phyloP scores from a whole-genome alignment of 2,329 filamentous ascomycete species.

The Purpureocillium takamizusanense region DNA sequence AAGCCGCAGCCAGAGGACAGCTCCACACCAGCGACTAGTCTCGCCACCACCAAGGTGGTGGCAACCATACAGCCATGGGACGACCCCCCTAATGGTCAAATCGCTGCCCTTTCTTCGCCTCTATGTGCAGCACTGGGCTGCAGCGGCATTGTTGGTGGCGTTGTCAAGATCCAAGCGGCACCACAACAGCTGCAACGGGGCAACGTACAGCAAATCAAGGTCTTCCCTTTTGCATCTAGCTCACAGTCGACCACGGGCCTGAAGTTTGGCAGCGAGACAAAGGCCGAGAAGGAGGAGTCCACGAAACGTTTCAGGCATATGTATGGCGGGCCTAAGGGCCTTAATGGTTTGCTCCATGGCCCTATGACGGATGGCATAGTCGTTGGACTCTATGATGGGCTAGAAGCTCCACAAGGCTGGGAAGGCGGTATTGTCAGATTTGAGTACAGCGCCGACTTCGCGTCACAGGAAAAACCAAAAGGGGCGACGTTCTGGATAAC shows the following conservation, averaged over 20 bases:
- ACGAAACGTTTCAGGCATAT: conserved; percentile 62
- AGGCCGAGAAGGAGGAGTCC: conserved; percentile 71
- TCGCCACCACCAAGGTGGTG: conserved; percentile 51
- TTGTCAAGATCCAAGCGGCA: conserved; percentile 81
- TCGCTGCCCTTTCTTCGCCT: conserved; percentile 67
- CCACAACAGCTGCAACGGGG: conserved; percentile 60
- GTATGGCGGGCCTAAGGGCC: conserved; percentile 49
- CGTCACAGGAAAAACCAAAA: conserved; percentile 31
- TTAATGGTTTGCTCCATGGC: conserved; percentile 63
- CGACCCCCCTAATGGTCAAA: conserved; percentile 74
- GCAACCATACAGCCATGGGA: conserved; percentile 73
- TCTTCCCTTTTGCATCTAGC: conserved; percentile 67
- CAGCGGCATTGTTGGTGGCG: conserved; percentile 68
- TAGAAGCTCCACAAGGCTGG: conserved; percentile 55
- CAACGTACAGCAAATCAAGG: conserved; percentile 56
- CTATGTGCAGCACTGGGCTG: conserved; percentile 68
- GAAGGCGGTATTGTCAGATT: conserved; percentile 79
- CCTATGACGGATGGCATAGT: conserved; percentile 86
- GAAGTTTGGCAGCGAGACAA: conserved; percentile 81
- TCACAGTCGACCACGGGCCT: conserved; percentile 55
- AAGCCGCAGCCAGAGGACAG: conserved; percentile 62
- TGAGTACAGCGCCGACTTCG: conserved; percentile 35
- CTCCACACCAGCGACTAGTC: conserved; percentile 39
- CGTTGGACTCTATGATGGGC: conserved; percentile 48
- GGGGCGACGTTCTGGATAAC: conserved; percentile 60